Evolutionary conservation across 805 yeast species (phyloP), one percentile per base, ranked within the genome.

Genomic region (Metschnikowia santaceciliae): DNA sequence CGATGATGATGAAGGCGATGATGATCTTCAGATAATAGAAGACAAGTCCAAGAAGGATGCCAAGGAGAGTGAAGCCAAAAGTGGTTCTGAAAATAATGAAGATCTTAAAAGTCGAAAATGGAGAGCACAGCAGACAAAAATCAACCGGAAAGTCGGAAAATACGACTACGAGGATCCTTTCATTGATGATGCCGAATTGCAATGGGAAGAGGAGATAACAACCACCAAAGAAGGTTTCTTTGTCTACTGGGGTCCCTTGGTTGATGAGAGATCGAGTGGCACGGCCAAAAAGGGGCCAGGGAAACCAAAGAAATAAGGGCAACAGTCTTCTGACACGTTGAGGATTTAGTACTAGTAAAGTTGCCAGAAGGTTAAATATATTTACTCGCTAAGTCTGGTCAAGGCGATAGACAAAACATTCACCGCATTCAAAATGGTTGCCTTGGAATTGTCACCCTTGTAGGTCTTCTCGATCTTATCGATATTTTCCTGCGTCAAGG

Each of bases 191-290:
- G 80, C 89, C 14, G 99, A 94, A 68, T 72, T 90, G 59, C 79
- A 82, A 51, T 87, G 94, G 87, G 99, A 94, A 68, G 97, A 91
- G 66, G 95, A 88, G 61, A 83, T 96, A 7, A 91, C 92, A 2
- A 83, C 92, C 1, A 90, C 97, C 0, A 87, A 87, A 57, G 98
- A 94, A 62, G 99, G 98, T 1, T 94, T 91, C 65, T 94, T 92
- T 59, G 97, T 94, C 0, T 94, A 84, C 67, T 88, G 90, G 74
- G 99, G 99, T 0, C 95, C 96, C 2, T 71, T 92, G 53, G 82
- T 86, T 30, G 91, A 86, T 47, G 78, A 74, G 43, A 58, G 75
- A 48, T 61, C 53, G 39, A 40, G 51, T 42, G 43, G 56, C 6
- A 33, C 55, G n/a, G 38, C 58, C 26, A 67, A 68, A 43, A 70